Conservation (phyloP, 305 asterid genomes). For the Ajuga reptans region DNA sequence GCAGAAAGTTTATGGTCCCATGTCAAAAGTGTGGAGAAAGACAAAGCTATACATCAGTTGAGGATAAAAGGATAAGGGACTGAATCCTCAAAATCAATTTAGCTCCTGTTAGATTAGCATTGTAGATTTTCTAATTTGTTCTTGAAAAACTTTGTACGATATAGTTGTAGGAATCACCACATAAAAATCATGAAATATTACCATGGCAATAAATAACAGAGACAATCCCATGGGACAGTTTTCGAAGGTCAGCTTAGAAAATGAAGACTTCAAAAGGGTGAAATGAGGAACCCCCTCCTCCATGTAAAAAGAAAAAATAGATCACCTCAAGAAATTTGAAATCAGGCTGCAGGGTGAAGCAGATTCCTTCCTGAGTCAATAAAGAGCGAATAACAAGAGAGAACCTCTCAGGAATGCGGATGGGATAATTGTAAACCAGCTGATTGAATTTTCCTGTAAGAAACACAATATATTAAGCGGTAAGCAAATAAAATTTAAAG, state of each 20-base stretch:
- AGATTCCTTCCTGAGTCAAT: conserved; percentile 98
- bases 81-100: not conserved
- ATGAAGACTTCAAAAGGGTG: not conserved
- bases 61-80: not conserved
- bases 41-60: no score
- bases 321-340: conserved; percentile 97
- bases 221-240: not conserved
- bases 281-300: not conserved
- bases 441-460: conserved; percentile 87
- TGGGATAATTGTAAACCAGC: conserved; percentile 89
- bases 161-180: not conserved
- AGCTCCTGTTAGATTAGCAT: not conserved
- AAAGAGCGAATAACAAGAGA: conserved; percentile 94
- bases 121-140: not conserved
- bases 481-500: not conserved
- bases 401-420: conserved; percentile 96
- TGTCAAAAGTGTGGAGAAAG: no score
- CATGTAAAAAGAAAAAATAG: conserved; percentile 16
- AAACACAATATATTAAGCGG: conserved; percentile 13
- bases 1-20: no score
- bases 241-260: not conserved
- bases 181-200: not conserved
- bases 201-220: not conserved
- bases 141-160: not conserved
- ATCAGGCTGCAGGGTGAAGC: conserved; percentile 81